Conservation (phyloP, 768 basidiomycete genomes). For the Collybiopsis confluens region DNA sequence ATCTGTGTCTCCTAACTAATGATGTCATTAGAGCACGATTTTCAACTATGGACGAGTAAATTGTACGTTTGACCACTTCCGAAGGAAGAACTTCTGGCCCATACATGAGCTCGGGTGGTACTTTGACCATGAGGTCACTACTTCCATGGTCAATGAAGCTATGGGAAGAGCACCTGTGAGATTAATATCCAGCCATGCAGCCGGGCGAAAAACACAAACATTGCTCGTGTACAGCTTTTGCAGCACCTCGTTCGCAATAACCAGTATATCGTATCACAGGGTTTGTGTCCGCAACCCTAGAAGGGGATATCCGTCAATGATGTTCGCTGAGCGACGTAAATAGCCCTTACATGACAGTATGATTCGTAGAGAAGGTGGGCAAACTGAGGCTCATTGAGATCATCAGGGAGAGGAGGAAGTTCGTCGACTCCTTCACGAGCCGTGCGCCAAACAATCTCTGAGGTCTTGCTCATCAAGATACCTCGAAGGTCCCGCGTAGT, state of each 20-base stretch:
- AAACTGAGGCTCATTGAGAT: slow-evolving; percentile 46
- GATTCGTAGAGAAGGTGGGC: slow-evolving; percentile 48
- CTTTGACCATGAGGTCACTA: too few relatives aligned
- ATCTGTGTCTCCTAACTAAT: too few relatives aligned
- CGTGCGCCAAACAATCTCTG: slow-evolving; percentile 44
- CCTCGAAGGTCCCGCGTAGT: slow-evolving; percentile 44
- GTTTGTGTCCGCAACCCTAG: slow-evolving; percentile 27
- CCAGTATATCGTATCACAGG: slow-evolving; percentile 25
- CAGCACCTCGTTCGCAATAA: slow-evolving; percentile 30
- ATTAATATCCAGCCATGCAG: not conserved
- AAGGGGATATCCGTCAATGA: not conserved
- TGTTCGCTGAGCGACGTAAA: not conserved
- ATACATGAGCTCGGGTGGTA: too few relatives aligned
- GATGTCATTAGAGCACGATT: too few relatives aligned
- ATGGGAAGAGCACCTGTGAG: too few relatives aligned
- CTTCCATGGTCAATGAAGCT: not conserved
- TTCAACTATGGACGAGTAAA: too few relatives aligned
- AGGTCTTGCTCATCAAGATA: slow-evolving; percentile 41
- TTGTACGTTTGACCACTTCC: too few relatives aligned
- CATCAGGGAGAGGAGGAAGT: slow-evolving; percentile 44
- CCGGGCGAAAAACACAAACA: slow-evolving; percentile 16
- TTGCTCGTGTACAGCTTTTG: slow-evolving; percentile 20
- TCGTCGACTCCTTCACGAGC: slow-evolving; percentile 36
- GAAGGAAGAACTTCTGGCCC: too few relatives aligned
- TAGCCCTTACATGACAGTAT: slow-evolving; percentile 43